Evolutionary conservation across 139 green algal species (phyloP).

Genomic region (Chlorella ohadii): DNA sequence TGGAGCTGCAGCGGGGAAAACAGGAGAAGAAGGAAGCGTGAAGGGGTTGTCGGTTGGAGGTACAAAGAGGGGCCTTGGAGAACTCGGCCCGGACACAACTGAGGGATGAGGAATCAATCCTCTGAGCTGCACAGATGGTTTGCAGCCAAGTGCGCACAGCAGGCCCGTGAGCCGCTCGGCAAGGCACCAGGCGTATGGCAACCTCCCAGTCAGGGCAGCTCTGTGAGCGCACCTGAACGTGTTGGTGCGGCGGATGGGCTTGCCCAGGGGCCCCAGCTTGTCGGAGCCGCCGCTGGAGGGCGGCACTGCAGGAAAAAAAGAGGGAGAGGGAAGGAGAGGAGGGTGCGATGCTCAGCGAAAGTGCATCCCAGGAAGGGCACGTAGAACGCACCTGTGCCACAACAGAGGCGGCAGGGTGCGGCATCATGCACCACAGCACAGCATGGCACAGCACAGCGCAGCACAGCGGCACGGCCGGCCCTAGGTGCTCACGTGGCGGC

Average conservation of each 20-base stretch:
- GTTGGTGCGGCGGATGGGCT: conserved; percentile 52
- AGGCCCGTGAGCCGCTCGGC: too few species aligned
- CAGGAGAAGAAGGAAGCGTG: too few species aligned
- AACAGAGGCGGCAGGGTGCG: too few species aligned
- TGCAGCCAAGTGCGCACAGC: too few species aligned
- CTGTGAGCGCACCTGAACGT: conserved; percentile 43
- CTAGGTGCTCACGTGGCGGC: neutral
- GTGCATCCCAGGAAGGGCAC: too few species aligned
- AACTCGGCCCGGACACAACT: too few species aligned
- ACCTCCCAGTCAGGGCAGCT: too few species aligned
- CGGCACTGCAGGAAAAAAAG: conserved; percentile 10
- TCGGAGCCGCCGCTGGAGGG: neutral
- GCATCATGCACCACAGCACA: neutral
- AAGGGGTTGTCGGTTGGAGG: neutral
- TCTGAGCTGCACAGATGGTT: too few species aligned
- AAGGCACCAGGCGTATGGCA: too few species aligned
- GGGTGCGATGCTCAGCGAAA: neutral
- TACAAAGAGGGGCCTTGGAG: neutral
- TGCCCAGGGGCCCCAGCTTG: conserved; percentile 39
- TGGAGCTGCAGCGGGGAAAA: conserved; percentile 3
- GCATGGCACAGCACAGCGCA: neutral
- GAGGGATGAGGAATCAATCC: too few species aligned
- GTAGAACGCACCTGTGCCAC: too few species aligned
- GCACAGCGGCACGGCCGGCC: too few species aligned
- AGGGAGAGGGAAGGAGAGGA: neutral